phyloP scores from a whole-genome alignment of 768 basidiomycete genomes.

The Baorangia bicolor region DNA sequence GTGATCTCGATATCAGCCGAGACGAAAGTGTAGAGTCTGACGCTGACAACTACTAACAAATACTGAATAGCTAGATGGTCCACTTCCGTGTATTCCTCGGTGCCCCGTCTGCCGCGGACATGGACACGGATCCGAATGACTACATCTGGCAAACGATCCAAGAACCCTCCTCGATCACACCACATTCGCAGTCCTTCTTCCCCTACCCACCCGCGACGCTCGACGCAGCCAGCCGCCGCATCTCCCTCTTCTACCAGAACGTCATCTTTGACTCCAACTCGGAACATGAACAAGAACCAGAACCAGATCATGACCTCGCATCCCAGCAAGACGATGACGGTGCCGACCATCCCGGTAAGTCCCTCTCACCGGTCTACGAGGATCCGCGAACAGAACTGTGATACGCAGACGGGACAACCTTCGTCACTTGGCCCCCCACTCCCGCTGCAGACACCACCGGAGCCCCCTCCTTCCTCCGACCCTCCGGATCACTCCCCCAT shows the following conservation, averaged over 20 bases:
- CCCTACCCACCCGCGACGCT: constrained; percentile 52
- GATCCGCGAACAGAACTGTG: constrained; percentile 3
- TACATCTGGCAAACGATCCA: constrained; percentile 50
- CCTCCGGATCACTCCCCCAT: constrained; percentile 25
- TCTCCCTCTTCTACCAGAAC: constrained; percentile 70
- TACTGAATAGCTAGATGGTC: no score
- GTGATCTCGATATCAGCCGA: constrained; percentile 31
- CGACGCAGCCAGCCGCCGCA: constrained; percentile 64
- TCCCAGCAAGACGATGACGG: constrained; percentile 21
- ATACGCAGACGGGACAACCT: constrained; percentile 44
- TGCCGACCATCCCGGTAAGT: constrained; percentile 14
- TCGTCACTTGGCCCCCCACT: constrained; percentile 62
- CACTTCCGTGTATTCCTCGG: constrained; percentile 56
- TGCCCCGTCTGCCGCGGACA: constrained; percentile 36
- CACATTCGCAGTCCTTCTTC: not conserved
- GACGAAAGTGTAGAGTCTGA: no score
- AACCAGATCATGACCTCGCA: constrained; percentile 25
- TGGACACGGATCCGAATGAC: constrained; percentile 33
- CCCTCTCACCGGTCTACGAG: not conserved
- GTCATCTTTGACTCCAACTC: constrained; percentile 59
- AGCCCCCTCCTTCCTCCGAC: constrained; percentile 26
- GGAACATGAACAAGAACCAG: constrained; percentile 30
- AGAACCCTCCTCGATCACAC: constrained; percentile 2
- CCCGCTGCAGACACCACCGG: constrained; percentile 22
- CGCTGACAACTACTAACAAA: no score